These are phyloP conservation scores for Miscanthus sacchariflorus DNA, from an alignment of 202 grass and related monocot species.

Conservation along the genomic window DNA sequence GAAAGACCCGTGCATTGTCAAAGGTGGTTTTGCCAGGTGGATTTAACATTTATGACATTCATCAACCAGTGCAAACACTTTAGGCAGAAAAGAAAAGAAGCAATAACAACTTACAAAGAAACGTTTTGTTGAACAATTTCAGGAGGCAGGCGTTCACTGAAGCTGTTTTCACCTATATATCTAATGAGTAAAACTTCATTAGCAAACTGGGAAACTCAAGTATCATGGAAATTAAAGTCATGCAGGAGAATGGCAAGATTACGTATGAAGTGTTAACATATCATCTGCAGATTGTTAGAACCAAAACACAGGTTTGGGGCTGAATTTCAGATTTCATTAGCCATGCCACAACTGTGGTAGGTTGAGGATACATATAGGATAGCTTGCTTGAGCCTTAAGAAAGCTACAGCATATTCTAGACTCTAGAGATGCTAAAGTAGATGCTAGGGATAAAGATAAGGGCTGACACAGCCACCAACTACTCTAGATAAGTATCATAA, in stretches of 20 bases:
- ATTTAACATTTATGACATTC: background rate
- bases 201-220: constrained; percentile 18
- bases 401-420: no score
- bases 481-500: no score
- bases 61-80: background rate
- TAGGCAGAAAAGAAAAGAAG: background rate
- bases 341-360: no score
- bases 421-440: no score
- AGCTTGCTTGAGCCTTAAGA: no score
- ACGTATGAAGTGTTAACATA: background rate
- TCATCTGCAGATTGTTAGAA: background rate
- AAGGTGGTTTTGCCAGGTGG: background rate
- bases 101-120: constrained; percentile 50
- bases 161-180: constrained; percentile 57
- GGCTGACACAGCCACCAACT: no score
- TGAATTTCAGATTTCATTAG: no score
- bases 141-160: constrained; percentile 49
- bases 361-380: no score
- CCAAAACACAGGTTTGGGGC: no score
- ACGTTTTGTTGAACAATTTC: constrained; percentile 15
- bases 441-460: no score
- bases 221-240: constrained; percentile 2
- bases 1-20: background rate
- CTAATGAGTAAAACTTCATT: constrained; percentile 43
- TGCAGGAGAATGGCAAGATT: background rate